phyloP scores from a whole-genome alignment of 2,329 filamentous ascomycete species.

The Penicillium sp. region DNA sequence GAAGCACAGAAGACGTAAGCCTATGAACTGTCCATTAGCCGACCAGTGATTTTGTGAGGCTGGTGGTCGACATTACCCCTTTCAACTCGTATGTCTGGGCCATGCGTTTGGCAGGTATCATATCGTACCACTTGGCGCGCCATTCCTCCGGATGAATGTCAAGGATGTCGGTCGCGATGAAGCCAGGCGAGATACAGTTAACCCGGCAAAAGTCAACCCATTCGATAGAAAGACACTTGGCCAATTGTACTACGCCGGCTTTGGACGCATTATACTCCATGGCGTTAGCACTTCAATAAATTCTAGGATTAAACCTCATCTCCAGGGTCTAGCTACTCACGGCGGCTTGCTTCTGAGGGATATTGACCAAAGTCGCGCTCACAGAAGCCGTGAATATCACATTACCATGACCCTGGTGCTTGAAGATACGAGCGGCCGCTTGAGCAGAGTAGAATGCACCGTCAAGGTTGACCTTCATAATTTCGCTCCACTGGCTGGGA shows the following conservation, averaged over 20 bases:
- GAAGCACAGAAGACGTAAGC: constrained; percentile 48
- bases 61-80: constrained; percentile 24
- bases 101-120: constrained; percentile 41
- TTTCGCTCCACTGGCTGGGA: constrained; percentile 40
- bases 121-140: constrained; percentile 38
- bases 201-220: constrained; percentile 42
- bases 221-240: constrained; percentile 39
- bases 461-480: constrained; percentile 41
- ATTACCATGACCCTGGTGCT: constrained; percentile 34
- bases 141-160: constrained; percentile 35
- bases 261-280: constrained; percentile 39
- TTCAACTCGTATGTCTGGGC: constrained; percentile 41
- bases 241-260: constrained; percentile 37
- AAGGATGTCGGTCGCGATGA: constrained; percentile 42
- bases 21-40: constrained; percentile 1
- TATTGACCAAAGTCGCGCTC: constrained; percentile 40
- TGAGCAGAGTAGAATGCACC: constrained; percentile 41
- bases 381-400: constrained; percentile 42
- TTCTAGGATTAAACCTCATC: neutral
- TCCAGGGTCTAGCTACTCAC: constrained; percentile 13
- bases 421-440: constrained; percentile 39
- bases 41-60: too few relatives aligned
- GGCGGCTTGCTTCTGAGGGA: constrained; percentile 40
- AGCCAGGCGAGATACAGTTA: constrained; percentile 43
- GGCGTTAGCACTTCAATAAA: neutral